Evolutionary conservation across 306 rosid genomes (phyloP).

Genomic region (Lithocarpus polystachyus): DNA sequence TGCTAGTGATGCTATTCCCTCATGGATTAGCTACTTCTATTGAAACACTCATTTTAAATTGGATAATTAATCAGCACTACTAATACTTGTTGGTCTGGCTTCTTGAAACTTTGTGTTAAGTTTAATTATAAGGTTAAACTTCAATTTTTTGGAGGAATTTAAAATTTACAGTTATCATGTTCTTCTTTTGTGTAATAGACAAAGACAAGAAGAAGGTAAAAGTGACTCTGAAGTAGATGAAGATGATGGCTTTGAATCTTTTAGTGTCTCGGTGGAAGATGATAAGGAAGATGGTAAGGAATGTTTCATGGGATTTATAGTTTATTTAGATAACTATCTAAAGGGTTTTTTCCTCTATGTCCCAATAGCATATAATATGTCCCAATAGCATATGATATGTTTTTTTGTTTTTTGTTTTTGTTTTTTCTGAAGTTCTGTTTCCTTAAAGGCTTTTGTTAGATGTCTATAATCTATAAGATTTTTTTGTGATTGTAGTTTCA

Average conservation of each 20-base stretch:
- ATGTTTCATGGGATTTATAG: neutral
- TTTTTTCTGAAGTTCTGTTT: too few relatives aligned
- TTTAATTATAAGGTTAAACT: neutral
- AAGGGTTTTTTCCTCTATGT: slow-evolving; percentile 6
- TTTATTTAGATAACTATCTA: neutral
- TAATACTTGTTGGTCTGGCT: neutral
- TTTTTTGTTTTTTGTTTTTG: neutral
- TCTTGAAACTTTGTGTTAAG: neutral
- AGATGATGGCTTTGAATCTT: slow-evolving; percentile 33
- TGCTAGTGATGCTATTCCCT: neutral
- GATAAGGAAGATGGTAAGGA: slow-evolving; percentile 51
- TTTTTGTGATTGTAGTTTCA: neutral
- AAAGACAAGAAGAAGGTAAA: slow-evolving; percentile 43
- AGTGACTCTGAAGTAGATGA: slow-evolving; percentile 38
- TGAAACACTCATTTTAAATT: neutral
- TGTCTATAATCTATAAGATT: neutral
- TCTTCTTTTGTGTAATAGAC: slow-evolving; percentile 38
- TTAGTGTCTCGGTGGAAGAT: slow-evolving; percentile 34
- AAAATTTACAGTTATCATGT: slow-evolving; percentile 13
- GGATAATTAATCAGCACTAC: neutral
- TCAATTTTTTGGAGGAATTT: neutral
- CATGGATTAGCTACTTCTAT: neutral
- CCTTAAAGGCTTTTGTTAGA: neutral
- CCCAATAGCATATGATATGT: neutral
- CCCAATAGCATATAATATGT: neutral